A percentile compares a stretch with the other conserved stretches of the same genome.
Conservation (phyloP, 2,329 filamentous ascomycete genomes). For the Sclerotinia spermophila region DNA sequence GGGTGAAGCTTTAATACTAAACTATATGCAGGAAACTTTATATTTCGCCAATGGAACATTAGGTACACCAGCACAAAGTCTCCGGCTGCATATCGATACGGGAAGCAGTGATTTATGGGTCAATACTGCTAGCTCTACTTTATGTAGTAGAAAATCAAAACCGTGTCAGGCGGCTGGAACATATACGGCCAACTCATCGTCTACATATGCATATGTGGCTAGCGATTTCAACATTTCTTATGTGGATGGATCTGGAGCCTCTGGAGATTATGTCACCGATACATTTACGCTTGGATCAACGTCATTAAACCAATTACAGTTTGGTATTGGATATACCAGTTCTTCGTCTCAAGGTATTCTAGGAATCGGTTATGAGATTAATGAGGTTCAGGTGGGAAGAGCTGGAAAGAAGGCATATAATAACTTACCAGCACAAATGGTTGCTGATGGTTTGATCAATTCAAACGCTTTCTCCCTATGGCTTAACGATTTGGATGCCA, state of each 20-base stretch:
- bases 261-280: constrained; percentile 78
- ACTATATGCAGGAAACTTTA: constrained; percentile 49
- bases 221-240: constrained; percentile 85
- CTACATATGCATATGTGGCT: constrained; percentile 70
- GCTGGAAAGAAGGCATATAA: constrained; percentile 54
- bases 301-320: constrained; percentile 57
- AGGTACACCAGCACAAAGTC: constrained; percentile 56
- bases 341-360: constrained; percentile 68
- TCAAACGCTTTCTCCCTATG: constrained; percentile 71
- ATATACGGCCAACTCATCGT: constrained; percentile 68
- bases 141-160: constrained; percentile 50
- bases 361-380: constrained; percentile 76
- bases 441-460: constrained; percentile 55
- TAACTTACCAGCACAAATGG: constrained; percentile 66
- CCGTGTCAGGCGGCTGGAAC: constrained; percentile 61
- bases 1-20: constrained; percentile 27
- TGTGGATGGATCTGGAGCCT: constrained; percentile 72
- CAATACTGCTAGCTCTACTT: constrained; percentile 58
- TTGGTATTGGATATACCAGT: constrained; percentile 67
- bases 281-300: constrained; percentile 57
- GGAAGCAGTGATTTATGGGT: constrained; percentile 69
- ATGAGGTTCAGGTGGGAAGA: constrained; percentile 70
- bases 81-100: constrained; percentile 62
- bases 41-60: constrained; percentile 62
- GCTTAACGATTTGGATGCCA: constrained; percentile 67